A percentile compares a stretch with the other conserved stretches of the same genome.
Evolutionary conservation across 805 yeast species (phyloP).

Genomic region (Phaffomyces thermotolerans): DNA sequence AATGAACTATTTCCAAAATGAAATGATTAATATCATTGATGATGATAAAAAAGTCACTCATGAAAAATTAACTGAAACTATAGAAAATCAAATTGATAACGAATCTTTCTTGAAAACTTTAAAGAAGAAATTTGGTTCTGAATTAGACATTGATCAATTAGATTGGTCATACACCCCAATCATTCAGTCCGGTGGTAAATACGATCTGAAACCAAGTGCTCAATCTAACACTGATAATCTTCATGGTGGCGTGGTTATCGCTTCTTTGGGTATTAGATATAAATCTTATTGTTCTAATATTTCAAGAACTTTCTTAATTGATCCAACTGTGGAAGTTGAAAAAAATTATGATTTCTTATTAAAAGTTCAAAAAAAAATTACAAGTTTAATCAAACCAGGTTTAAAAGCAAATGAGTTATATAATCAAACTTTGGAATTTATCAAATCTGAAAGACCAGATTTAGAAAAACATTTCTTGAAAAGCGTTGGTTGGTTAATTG

Average conservation of each 20-base stretch:
- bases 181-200: constrained; percentile 80
- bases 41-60: constrained; percentile 77
- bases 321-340: constrained; percentile 77
- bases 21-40: constrained; percentile 81
- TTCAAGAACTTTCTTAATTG: constrained; percentile 83
- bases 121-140: constrained; percentile 51
- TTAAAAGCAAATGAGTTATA: constrained; percentile 56
- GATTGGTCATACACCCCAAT: constrained; percentile 96
- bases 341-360: constrained; percentile 71
- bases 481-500: constrained; percentile 82
- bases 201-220: constrained; percentile 79
- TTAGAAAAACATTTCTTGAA: constrained; percentile 59
- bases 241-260: constrained; percentile 71
- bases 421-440: constrained; percentile 49
- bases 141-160: constrained; percentile 65
- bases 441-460: constrained; percentile 58
- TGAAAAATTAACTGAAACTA: constrained; percentile 59
- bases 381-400: constrained; percentile 58
- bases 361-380: constrained; percentile 60
- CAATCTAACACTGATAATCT: constrained; percentile 59
- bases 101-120: constrained; percentile 52
- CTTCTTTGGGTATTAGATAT: constrained; percentile 82
- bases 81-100: constrained; percentile 80
- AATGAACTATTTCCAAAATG: constrained; percentile 79
- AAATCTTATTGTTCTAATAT: constrained; percentile 83